Conservation (phyloP, 805 yeast genomes). For the Grigorovia yakushimaensis region DNA sequence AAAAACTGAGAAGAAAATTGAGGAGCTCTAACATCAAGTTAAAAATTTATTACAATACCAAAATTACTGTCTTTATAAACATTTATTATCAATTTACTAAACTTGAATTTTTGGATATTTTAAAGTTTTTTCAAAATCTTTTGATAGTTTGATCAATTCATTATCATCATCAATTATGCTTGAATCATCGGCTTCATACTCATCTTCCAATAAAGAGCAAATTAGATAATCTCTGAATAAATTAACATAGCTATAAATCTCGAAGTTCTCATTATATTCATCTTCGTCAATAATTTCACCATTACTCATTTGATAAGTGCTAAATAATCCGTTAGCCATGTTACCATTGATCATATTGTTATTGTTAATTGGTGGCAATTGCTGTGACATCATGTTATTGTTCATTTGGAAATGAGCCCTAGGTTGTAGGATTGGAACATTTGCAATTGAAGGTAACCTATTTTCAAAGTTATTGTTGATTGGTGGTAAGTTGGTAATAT, state of each 20-base stretch:
- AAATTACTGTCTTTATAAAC: neutral
- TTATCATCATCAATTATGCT: constrained; percentile 2
- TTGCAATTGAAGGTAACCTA: constrained; percentile 10
- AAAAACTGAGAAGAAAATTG: too few relatives aligned
- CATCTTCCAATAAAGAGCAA: constrained; percentile 23
- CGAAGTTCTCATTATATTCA: constrained; percentile 9
- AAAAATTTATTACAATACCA: neutral
- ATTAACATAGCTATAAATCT: constrained; percentile 14
- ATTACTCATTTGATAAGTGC: constrained; percentile 16
- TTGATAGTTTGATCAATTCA: neutral
- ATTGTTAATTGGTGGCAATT: neutral
- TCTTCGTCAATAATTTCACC: constrained; percentile 6
- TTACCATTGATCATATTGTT: too few relatives aligned
- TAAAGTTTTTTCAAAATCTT: neutral
- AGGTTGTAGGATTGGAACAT: constrained; percentile 12
- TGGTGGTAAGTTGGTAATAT: constrained; percentile 5
- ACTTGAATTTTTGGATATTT: constrained; percentile 9
- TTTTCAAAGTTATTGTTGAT: neutral
- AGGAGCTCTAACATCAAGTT: too few relatives aligned
- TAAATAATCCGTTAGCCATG: constrained; percentile 6
- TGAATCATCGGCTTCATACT: constrained; percentile 5
- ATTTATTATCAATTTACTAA: neutral
- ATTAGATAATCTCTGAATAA: constrained; percentile 22
- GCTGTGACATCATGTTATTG: neutral
- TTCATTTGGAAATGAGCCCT: constrained; percentile 2